These are phyloP conservation scores for Lactarius psammicola DNA, from an alignment of 768 basidiomycete genomes.

Conservation along the genomic window DNA sequence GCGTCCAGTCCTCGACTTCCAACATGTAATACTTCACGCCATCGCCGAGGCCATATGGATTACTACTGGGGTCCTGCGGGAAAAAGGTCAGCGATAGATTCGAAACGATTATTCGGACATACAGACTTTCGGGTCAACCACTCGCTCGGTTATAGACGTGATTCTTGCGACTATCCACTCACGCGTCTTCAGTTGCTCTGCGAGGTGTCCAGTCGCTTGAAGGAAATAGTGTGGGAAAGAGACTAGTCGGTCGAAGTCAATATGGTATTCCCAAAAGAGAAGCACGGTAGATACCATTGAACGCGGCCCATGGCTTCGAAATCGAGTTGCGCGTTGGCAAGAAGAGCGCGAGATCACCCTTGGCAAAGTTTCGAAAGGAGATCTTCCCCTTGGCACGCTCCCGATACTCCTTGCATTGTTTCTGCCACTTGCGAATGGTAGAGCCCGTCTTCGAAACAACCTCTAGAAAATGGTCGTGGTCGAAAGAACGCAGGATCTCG, in stretches of 20 bases:
- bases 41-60: slow-evolving; percentile 85
- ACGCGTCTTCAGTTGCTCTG: slow-evolving; percentile 83
- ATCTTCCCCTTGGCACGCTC: slow-evolving; percentile 97
- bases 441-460: slow-evolving; percentile 78
- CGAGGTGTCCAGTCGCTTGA: slow-evolving; percentile 79
- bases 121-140: slow-evolving; percentile 76
- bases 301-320: slow-evolving; percentile 96
- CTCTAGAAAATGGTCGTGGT: slow-evolving; percentile 84
- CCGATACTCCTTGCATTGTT: slow-evolving; percentile 93
- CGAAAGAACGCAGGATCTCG: slow-evolving; percentile 68
- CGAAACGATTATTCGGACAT: not conserved
- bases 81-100: slow-evolving; percentile 8
- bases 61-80: slow-evolving; percentile 70
- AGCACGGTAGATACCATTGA: slow-evolving; percentile 67
- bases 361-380: slow-evolving; percentile 91
- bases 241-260: slow-evolving; percentile 51
- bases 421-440: slow-evolving; percentile 94
- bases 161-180: slow-evolving; percentile 97
- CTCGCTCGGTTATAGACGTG: slow-evolving; percentile 80
- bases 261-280: slow-evolving; percentile 13
- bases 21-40: slow-evolving; percentile 93
- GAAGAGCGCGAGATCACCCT: slow-evolving; percentile 94
- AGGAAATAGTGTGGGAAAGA: slow-evolving; percentile 98
- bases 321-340: slow-evolving; percentile 93
- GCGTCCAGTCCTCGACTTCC: slow-evolving; percentile 92